Base-by-base conservation (phyloP, 202 grass and related monocot species). In the Bolboschoenoplectus hybrid region DNA sequence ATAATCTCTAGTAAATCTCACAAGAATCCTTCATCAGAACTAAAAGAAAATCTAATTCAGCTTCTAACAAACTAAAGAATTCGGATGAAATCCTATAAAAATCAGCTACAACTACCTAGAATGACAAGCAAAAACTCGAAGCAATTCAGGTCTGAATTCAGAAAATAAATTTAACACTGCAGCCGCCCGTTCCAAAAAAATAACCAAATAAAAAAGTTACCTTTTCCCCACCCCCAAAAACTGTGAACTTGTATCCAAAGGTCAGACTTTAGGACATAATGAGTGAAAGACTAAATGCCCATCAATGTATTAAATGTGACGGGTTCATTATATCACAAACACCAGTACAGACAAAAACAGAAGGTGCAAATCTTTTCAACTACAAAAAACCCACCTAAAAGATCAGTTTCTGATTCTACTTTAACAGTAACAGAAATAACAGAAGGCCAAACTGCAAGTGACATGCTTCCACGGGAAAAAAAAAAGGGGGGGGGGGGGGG, bases 121-220 rank as follows among this genome's bases (percentile, higher is more conserved):
- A 13, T 66, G 63, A 66, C 63, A 67, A 70, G n/a, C 13, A 70
- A 70, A 70, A 70, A 73, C 8, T 32, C 43, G 4, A 49, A 73
- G 44, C 17, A 49, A 71, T 71, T 46, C 6, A 45, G 40, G 67
- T 45, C 39, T 45, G 45, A 43, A 71, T 43, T n/a, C 45, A 71
- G 67, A 71, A 38, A 40, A 70, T 44, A 70, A 44, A 20, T n/a
- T 3, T 71, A 45, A 45, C 39, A 71, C 34, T 67, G 67, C 39
- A 46, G 17, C 13, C 13, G 34, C n/a, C 36, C 4, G 19, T 67
- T 35, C 35, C 12, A 67, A 39, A 39, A 67, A 67, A 55, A 64
- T 64, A 64, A 4, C 2, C 2, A 35, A 35, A 19, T 10, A 64
- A 35, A 35, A 64, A 36, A 35, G 26, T 20, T 64, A 64, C 26